These are phyloP conservation scores for Coemansia sp. DNA, from an alignment of 192 early-diverging fungal species.

Conservation along the genomic window DNA sequence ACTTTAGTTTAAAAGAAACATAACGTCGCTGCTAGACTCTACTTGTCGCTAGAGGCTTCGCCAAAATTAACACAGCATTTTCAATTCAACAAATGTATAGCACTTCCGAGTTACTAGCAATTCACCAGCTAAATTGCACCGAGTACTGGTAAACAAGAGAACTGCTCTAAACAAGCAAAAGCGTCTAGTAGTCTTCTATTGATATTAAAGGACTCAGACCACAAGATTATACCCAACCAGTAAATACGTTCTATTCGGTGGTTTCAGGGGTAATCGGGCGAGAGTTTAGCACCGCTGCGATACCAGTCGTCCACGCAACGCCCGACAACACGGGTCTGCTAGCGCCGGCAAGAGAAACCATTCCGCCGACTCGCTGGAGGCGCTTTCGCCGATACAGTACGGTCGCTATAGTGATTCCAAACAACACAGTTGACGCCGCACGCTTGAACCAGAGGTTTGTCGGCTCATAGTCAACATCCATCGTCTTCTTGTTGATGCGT, in stretches of 20 bases:
- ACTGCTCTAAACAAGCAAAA: too few relatives aligned
- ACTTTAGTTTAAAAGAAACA: neutral
- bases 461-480: slow-evolving; percentile 41
- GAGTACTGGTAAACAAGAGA: neutral
- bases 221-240: too few relatives aligned
- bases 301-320: slow-evolving; percentile 34
- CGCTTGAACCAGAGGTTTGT: slow-evolving; percentile 31
- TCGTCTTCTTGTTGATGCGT: slow-evolving; percentile 22
- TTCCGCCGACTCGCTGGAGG: slow-evolving; percentile 22
- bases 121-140: neutral
- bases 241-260: neutral
- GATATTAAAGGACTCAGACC: neutral
- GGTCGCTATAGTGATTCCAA: slow-evolving; percentile 23
- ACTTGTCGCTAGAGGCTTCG: too few relatives aligned
- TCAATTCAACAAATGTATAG: neutral
- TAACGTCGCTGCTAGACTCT: neutral
- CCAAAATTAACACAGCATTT: neutral
- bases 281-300: slow-evolving; percentile 30
- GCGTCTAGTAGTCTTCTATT: neutral
- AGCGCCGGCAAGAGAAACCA: slow-evolving; percentile 47
- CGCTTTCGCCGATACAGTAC: slow-evolving; percentile 37
- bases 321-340: slow-evolving; percentile 39
- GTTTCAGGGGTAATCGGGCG: slow-evolving; percentile 9
- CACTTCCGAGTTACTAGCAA: neutral
- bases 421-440: slow-evolving; percentile 10